These are phyloP conservation scores for Capsicum pubescens DNA, from an alignment of 257 asterid genomes.

Conservation along the genomic window DNA sequence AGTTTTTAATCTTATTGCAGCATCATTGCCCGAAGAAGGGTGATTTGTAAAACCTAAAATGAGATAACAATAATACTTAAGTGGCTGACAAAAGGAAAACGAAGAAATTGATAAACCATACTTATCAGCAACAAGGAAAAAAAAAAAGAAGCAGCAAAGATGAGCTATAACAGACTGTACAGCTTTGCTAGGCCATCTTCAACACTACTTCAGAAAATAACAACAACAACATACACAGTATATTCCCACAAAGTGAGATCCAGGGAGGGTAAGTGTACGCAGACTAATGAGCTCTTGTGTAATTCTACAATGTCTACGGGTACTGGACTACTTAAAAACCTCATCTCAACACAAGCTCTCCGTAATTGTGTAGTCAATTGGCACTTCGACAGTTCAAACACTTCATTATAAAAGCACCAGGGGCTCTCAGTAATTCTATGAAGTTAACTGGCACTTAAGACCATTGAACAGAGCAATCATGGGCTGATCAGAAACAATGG, in stretches of 20 bases:
- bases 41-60: background rate
- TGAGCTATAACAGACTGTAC: slow-evolving; percentile 9
- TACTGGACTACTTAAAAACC: background rate
- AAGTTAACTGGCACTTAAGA: slow-evolving; percentile 5
- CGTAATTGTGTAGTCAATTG: background rate
- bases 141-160: background rate
- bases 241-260: too few species aligned
- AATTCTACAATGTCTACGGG: background rate
- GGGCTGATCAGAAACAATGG: background rate
- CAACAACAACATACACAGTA: too few species aligned
- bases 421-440: slow-evolving; percentile 9
- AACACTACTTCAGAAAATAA: background rate
- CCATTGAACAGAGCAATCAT: background rate
- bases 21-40: background rate
- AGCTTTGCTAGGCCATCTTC: background rate
- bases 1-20: background rate
- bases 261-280: too few species aligned
- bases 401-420: background rate
- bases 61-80: background rate
- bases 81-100: background rate
- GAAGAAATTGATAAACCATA: background rate
- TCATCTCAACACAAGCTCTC: background rate
- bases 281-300: background rate
- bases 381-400: slow-evolving; percentile 12
- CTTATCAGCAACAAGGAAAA: background rate